Conservation (phyloP, 2,329 filamentous ascomycete species). For the Colletotrichum liaoningense region DNA sequence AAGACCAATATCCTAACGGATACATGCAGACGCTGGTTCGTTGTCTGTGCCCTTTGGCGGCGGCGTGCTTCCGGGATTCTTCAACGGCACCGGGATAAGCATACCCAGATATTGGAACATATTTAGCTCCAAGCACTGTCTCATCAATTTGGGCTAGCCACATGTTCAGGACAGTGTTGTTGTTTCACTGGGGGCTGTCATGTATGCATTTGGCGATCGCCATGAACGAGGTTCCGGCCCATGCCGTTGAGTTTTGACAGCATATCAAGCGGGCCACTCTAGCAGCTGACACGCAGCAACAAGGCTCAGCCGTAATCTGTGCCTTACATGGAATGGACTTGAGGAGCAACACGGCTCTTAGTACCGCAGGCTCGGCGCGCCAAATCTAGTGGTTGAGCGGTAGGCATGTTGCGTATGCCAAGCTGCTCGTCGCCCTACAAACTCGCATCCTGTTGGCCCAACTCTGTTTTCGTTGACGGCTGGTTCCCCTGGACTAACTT, state of each 20-base stretch:
- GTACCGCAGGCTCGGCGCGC: conserved; percentile 17
- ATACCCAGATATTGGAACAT: conserved; percentile 2
- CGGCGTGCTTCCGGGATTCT: conserved; percentile 19
- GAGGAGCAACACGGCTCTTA: conserved; percentile 2
- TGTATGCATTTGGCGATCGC: conserved; percentile 7
- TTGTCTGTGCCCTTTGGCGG: conserved; percentile 19
- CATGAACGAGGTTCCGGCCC: conserved; percentile 9
- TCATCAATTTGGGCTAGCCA: conserved; percentile 1
- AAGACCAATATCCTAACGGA: neutral
- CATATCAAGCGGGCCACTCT: neutral
- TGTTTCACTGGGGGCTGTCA: conserved; percentile 7
- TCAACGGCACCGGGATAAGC: conserved; percentile 27
- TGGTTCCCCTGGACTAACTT: neutral
- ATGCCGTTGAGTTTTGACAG: conserved; percentile 1
- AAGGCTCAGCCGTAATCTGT: conserved; percentile 9
- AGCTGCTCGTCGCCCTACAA: conserved; percentile 22
- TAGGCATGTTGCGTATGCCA: conserved; percentile 25
- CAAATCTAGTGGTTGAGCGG: conserved; percentile 6
- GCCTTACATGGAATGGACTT: conserved; percentile 27
- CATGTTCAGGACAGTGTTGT: neutral
- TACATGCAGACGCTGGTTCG: neutral
- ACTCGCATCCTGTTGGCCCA: conserved; percentile 17
- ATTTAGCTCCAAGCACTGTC: conserved; percentile 12
- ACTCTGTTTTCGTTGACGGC: conserved; percentile 13
- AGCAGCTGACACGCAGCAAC: neutral